phyloP scores from a whole-genome alignment of 169 alveolate species.

The Eimeria maxima region DNA sequence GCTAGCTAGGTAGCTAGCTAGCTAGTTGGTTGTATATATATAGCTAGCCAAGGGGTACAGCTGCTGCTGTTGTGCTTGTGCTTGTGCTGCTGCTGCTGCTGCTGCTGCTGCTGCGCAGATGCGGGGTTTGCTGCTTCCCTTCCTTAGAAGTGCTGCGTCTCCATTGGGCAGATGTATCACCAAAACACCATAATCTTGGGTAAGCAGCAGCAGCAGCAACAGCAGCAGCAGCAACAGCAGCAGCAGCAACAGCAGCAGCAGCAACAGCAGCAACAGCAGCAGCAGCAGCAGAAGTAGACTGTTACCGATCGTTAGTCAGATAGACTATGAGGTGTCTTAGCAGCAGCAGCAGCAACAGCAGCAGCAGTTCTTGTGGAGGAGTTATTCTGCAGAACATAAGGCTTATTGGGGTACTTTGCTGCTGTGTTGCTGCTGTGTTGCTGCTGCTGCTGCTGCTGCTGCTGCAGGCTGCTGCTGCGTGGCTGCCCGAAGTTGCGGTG shows the following conservation, averaged over 20 bases:
- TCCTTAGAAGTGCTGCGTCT: slow-evolving; percentile 9
- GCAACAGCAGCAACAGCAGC: slow-evolving; percentile 28
- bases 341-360: slow-evolving; percentile 25
- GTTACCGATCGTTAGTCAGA: no score
- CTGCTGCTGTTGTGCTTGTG: not conserved
- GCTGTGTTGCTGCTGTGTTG: not conserved
- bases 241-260: slow-evolving; percentile 38
- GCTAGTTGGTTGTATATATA: not conserved
- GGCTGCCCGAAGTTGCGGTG: slow-evolving; percentile 6
- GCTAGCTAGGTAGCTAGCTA: not conserved
- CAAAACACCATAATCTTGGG: not conserved
- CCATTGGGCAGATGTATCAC: slow-evolving; percentile 52
- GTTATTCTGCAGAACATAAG: not conserved
- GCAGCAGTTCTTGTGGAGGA: not conserved
- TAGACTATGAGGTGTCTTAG: no score
- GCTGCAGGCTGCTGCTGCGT: slow-evolving; percentile 43
- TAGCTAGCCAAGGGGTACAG: not conserved
- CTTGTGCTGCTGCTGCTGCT: not conserved
- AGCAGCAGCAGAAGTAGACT: slow-evolving; percentile 57
- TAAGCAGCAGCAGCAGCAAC: slow-evolving; percentile 38
- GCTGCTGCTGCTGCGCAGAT: not conserved
- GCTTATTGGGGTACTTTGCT: not conserved
- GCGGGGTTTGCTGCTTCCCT: not conserved
- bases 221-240: slow-evolving; percentile 29
- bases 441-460: slow-evolving; percentile 18